These are phyloP conservation scores for Venturia carpophila DNA, from an alignment of 2,329 filamentous ascomycete species.

Conservation along the genomic window DNA sequence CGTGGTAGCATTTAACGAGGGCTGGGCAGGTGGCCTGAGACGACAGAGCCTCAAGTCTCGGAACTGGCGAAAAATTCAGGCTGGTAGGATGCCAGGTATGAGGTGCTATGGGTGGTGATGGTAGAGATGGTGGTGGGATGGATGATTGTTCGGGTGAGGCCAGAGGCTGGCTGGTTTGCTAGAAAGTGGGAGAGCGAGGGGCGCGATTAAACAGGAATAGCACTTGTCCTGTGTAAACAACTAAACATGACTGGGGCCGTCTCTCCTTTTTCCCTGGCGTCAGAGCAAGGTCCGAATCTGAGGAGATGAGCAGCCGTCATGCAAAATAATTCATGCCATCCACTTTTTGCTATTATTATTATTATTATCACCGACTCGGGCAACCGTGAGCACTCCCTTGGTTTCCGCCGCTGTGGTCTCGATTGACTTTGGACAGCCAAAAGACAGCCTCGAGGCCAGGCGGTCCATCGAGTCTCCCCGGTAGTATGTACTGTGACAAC, in stretches of 20 bases:
- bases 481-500: too few relatives aligned
- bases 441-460: too few relatives aligned
- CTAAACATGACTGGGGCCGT: neutral
- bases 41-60: neutral
- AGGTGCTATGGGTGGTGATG: neutral
- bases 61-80: neutral
- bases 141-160: neutral
- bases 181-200: neutral
- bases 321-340: neutral
- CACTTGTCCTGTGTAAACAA: neutral
- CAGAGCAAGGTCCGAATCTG: neutral
- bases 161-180: neutral
- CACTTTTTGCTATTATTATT: neutral
- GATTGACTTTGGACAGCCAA: neutral
- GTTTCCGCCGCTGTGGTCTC: neutral
- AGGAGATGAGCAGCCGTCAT: constrained; percentile 1
- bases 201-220: neutral
- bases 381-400: neutral
- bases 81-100: neutral
- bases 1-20: constrained; percentile 5
- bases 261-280: neutral
- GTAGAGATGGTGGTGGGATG: neutral
- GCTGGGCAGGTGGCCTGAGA: neutral
- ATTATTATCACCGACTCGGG: neutral
- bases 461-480: too few relatives aligned